Percentiles rank a stretch among this genome's conserved stretches.
phyloP scores from a whole-genome alignment of 768 basidiomycete genomes.

The Phlebiopsis flavidoalba region DNA sequence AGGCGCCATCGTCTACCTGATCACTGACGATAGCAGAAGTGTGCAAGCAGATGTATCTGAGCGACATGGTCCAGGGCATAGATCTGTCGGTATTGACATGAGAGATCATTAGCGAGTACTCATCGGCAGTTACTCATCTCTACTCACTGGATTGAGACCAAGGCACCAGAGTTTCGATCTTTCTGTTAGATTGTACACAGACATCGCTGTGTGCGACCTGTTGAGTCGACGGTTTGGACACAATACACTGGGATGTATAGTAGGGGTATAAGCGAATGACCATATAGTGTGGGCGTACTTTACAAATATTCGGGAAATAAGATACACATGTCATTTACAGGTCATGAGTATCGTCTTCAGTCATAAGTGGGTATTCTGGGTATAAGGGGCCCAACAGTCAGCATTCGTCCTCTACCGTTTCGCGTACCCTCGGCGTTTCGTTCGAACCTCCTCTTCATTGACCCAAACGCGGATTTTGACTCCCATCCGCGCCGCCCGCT shows the following conservation, averaged over 20 bases:
- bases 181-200: too few species aligned
- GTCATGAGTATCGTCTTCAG: not conserved
- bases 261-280: not conserved
- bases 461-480: slow-evolving; percentile 9
- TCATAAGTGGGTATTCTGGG: not conserved
- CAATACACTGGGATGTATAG: not conserved
- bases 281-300: not conserved
- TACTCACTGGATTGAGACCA: too few species aligned
- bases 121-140: too few species aligned
- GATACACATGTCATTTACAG: not conserved
- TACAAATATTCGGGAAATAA: slow-evolving; percentile 1
- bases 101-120: too few species aligned
- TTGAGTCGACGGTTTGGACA: too few species aligned
- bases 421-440: not conserved
- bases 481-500: slow-evolving; percentile 8
- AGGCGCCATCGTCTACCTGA: too few species aligned
- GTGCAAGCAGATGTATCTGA: too few species aligned
- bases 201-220: too few species aligned
- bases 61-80: too few species aligned
- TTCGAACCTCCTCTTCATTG: slow-evolving; percentile 3
- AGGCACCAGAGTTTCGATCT: too few species aligned
- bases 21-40: too few species aligned
- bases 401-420: not conserved
- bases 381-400: not conserved
- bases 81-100: too few species aligned